Evolutionary conservation across 2,329 filamentous ascomycete species (phyloP), one percentile per base, ranked within the genome.

Genomic region (Amesomyces nigricolor): DNA sequence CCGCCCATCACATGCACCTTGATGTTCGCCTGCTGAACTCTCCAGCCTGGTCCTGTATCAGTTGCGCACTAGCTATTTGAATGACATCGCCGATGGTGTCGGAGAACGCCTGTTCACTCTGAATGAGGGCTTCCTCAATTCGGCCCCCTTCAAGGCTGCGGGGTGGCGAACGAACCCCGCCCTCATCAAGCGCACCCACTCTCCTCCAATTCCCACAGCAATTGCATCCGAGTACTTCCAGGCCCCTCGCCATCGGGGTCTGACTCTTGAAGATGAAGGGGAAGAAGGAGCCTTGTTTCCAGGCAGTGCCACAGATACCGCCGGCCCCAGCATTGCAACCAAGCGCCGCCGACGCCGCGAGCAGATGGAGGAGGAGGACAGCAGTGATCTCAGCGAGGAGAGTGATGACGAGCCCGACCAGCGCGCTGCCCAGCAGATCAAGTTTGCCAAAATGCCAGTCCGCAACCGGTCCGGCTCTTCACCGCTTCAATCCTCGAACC

Each of bases 371-470:
- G 89, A 94, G 65, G 88, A 91, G 56, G 89, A 92, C 66, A 94
- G 89, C 70, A 91, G 88, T 66, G 89, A 92, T 64, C 73, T 92
- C 52, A 91, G 86, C 67, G 89, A 94, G 64, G 88, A 92, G 63
- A 92, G 88, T 64, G 89, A 94, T 49, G 87, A 91, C 22, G 87
- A 91, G 51, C 77, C 81, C 1, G 86, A 89, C 54, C 79, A 84
- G 59, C 71, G 87, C 52, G 87, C 88, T 44, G 87, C 87, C 2
- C 89, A 95, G 68, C 89, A 95, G 69, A 96, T 97, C 69, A 91
- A 92, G 67, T 99, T 99, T 71, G 85, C 88, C 47, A 97, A 97
- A 72, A 92, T 96, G 89, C 92, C 94, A 1, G 80, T 96, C 43
- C 83, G 91, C 30, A 85, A 84, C 62, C 85, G 92, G 54, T 89